Evolutionary conservation across 768 basidiomycete genomes (phyloP), one percentile per base, ranked within the genome.

Genomic region (Tulasnella sp.): DNA sequence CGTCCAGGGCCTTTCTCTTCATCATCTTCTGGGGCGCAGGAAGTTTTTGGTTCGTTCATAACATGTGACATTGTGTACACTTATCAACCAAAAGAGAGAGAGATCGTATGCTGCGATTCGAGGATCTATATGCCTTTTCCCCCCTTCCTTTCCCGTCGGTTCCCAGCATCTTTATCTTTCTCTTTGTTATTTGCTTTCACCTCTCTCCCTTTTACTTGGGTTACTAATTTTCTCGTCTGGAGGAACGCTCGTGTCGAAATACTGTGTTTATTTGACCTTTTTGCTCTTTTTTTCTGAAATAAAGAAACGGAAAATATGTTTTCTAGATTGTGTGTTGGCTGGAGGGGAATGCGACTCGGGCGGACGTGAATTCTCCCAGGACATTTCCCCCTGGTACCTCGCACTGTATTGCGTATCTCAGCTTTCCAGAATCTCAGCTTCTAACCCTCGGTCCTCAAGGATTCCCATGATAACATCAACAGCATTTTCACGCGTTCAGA

Each of bases 61-160:
- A n/a, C 62, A 68, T 68, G 62, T 68, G 62, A 68, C 62, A 68
- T 68, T 68, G 34, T 68, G 62, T 68, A 68, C 62, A 68, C 62
- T 68, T 68, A 68, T 68, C 34, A 27, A 68, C 62, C 62, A 36
- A 27, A n/a, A 52, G 52, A 52, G 52, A 52, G 52, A 52, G 52
- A 52, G 31, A 68, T 36, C 62, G 62, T 68, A 18, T 14, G 62
- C 62, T 68, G 62, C 62, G 62, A 68, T 68, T 68, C 62, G 62
- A 68, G 27, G 18, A 36, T 68, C 12, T 68, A 31, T 68, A 9
- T n/a, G n/a, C n/a, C n/a, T n/a, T n/a, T n/a, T n/a, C n/a, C n/a
- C 12, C 27, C 3, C 7, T 18, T 6, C 27, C 27, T 14, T 68
- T 68, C 21, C 27, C 34, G 34, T 68, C 62, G 62, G 34, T 68